phyloP scores from a whole-genome alignment of 2,329 filamentous ascomycete species.

The Epichloe sp. region DNA sequence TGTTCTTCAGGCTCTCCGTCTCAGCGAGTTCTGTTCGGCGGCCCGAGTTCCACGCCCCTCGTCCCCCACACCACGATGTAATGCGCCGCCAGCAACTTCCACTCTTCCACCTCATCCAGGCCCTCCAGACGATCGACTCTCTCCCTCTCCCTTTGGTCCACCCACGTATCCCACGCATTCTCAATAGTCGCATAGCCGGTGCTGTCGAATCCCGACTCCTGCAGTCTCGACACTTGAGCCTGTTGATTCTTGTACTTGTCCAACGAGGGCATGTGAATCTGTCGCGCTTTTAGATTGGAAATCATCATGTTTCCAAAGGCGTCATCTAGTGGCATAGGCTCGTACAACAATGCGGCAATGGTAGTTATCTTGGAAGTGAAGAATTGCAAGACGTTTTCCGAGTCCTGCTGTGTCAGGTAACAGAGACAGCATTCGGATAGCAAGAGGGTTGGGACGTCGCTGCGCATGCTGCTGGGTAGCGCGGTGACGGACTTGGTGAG shows the following conservation, averaged over 20 bases:
- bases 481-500: slow-evolving; percentile 21
- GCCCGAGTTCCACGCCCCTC: slow-evolving; percentile 25
- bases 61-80: slow-evolving; percentile 86
- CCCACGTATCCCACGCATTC: slow-evolving; percentile 65
- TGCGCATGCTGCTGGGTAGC: slow-evolving; percentile 24
- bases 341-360: slow-evolving; percentile 63
- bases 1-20: no score
- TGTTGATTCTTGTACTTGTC: slow-evolving; percentile 53
- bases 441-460: slow-evolving; percentile 61
- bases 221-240: slow-evolving; percentile 57
- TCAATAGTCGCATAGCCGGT: slow-evolving; percentile 32
- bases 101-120: slow-evolving; percentile 91
- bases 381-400: slow-evolving; percentile 49
- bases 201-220: slow-evolving; percentile 47
- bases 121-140: slow-evolving; percentile 71
- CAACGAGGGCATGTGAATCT: slow-evolving; percentile 75
- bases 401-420: slow-evolving; percentile 59
- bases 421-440: slow-evolving; percentile 94
- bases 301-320: slow-evolving; percentile 89
- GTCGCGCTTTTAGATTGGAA: slow-evolving; percentile 68
- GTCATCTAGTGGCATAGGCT: slow-evolving; percentile 74
- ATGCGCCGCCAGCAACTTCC: slow-evolving; percentile 73
- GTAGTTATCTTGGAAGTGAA: slow-evolving; percentile 41
- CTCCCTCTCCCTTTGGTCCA: slow-evolving; percentile 57
- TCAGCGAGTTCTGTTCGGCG: no score